These are phyloP conservation scores for Colletotrichum sansevieriae DNA, from an alignment of 2,329 filamentous ascomycete species.

Conservation along the genomic window DNA sequence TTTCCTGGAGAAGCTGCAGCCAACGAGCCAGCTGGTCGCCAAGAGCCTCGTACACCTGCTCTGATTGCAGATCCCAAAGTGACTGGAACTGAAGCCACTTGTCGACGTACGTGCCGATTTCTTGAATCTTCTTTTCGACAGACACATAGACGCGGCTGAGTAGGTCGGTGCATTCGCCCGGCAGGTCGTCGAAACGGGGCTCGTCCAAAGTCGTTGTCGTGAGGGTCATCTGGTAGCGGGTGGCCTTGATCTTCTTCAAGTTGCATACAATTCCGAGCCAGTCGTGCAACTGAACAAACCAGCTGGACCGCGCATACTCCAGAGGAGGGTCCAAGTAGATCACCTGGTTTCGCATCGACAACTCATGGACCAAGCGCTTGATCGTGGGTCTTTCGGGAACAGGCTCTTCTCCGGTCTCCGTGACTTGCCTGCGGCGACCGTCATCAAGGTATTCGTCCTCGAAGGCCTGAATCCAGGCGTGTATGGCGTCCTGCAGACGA, in stretches of 20 bases:
- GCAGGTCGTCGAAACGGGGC: slow-evolving; percentile 85
- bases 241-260: slow-evolving; percentile 92
- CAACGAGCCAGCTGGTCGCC: slow-evolving; percentile 93
- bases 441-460: slow-evolving; percentile 70
- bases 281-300: slow-evolving; percentile 91
- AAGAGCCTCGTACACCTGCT: slow-evolving; percentile 92
- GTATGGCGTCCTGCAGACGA: slow-evolving; percentile 87
- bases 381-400: slow-evolving; percentile 73
- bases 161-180: slow-evolving; percentile 83
- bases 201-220: slow-evolving; percentile 75
- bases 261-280: slow-evolving; percentile 96
- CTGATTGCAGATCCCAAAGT: slow-evolving; percentile 95
- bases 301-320: slow-evolving; percentile 90
- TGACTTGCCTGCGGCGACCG: slow-evolving; percentile 64
- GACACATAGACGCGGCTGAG: slow-evolving; percentile 85
- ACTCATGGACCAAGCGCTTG: slow-evolving; percentile 84
- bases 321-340: slow-evolving; percentile 96
- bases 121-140: slow-evolving; percentile 84
- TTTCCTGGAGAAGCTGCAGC: slow-evolving; percentile 96
- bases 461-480: slow-evolving; percentile 89
- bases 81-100: slow-evolving; percentile 99
- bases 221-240: slow-evolving; percentile 91
- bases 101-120: slow-evolving; percentile 89
- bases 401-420: slow-evolving; percentile 56
- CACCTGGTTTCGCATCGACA: slow-evolving; percentile 97